phyloP scores from a whole-genome alignment of 148 eudicot species.

The Linanthus parryae region DNA sequence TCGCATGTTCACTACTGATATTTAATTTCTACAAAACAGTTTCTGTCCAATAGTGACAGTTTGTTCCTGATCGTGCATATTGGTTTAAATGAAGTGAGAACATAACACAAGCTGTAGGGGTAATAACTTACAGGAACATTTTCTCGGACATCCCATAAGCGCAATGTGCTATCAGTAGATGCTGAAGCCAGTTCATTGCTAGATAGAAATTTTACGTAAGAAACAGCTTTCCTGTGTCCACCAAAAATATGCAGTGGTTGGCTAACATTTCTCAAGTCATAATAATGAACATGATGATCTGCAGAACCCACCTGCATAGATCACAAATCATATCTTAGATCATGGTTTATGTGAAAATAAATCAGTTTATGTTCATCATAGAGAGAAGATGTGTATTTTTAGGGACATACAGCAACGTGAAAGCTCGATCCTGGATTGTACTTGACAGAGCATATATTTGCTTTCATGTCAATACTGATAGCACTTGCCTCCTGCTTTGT shows the following conservation, averaged over 20 bases:
- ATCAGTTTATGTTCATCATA: neutral
- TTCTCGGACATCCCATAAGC: constrained; percentile 76
- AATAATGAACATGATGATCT: constrained; percentile 82
- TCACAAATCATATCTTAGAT: neutral
- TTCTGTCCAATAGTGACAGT: too few relatives aligned
- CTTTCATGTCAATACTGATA: constrained; percentile 71
- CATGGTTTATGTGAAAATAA: neutral
- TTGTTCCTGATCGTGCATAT: too few relatives aligned
- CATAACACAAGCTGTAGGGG: too few relatives aligned
- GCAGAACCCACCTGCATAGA: constrained; percentile 86
- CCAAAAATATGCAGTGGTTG: constrained; percentile 71
- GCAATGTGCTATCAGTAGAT: constrained; percentile 83
- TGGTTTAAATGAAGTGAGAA: too few relatives aligned
- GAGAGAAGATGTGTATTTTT: neutral
- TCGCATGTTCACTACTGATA: too few relatives aligned
- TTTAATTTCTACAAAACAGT: too few relatives aligned
- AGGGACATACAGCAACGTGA: constrained; percentile 63
- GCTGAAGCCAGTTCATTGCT: constrained; percentile 87
- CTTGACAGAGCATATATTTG: constrained; percentile 89
- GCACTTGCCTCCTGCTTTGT: constrained; percentile 88
- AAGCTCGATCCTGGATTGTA: constrained; percentile 88
- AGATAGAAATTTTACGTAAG: constrained; percentile 84
- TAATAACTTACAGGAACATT: constrained; percentile 47
- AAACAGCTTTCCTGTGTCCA: constrained; percentile 84
- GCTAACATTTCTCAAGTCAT: constrained; percentile 78